Base-by-base conservation (phyloP, 768 basidiomycete species). In the Dentipellis fragilis region DNA sequence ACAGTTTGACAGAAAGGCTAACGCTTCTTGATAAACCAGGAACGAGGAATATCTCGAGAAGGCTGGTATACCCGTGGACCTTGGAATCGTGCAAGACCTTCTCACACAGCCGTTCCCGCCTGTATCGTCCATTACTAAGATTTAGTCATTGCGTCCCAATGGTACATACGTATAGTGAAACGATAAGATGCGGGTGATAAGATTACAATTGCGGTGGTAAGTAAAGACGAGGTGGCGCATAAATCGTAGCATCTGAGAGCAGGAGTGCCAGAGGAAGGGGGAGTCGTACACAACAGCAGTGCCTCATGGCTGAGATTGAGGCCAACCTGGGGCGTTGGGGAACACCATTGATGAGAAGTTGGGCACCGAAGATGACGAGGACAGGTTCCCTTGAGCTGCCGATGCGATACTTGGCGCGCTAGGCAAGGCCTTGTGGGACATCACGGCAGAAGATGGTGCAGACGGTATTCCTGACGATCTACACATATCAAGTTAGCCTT, bases 21-120 rank as follows among this genome's bases (percentile, higher is more conserved):
- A 42, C 36, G 42, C 16, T 22, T 54, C 59, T 10, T 10, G 57
- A 7, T 8, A 17, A 1, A 22, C 36, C 61, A 79, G 79, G 80
- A 81, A 81, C 58, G 76, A 80, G 59, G 73, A 73, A 8, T 81
- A 81, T 61, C 69, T 81, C 29, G 58, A 54, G 23, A 66, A 64
- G 11, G 73, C 71, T 4, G 67, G 68, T 50, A 77, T 80, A 14
- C 70, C 73, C 12, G 59, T 74, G 46, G 74, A 80, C 62, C 58
- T 50, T 34, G 65, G 66, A 3, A 68, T 79, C 55, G 65, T 75
- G 22, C 71, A 74, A 56, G 65, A 70, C 48, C 65, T 79, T 50
- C 64, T 79, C 51, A 59, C 63, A 1, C 58, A 56, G 29, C 58
- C 62, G 14, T 63, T 56, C 51, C 61, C 62, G 14, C 61, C 57